phyloP scores from a whole-genome alignment of 495 filamentous ascomycete species.

The Hyaloscypha finlandica region DNA sequence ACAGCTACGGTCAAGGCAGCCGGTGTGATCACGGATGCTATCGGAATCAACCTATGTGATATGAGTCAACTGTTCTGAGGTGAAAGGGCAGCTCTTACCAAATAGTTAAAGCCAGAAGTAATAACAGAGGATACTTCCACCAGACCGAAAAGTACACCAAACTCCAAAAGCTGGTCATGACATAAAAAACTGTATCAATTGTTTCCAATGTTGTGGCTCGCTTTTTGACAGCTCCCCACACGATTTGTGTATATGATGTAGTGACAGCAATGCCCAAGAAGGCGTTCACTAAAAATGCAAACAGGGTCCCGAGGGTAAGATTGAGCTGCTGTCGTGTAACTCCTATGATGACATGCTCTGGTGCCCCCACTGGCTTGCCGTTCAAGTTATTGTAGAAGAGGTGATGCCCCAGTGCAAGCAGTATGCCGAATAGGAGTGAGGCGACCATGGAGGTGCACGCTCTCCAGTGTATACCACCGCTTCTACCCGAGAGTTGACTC shows the following conservation, averaged over 20 bases:
- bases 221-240: not conserved
- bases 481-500: not conserved
- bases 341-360: not conserved
- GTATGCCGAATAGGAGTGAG: not conserved
- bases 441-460: not conserved
- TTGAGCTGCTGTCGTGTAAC: constrained; percentile 2
- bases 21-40: not conserved
- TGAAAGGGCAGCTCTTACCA: not conserved
- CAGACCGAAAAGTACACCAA: not conserved
- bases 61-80: not conserved
- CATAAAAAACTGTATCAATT: not conserved
- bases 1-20: not conserved
- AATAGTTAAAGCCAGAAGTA: not conserved
- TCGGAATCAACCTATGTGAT: not conserved
- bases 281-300: not conserved
- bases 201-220: not conserved
- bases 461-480: not conserved
- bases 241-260: not conserved
- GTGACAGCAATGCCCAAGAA: not conserved
- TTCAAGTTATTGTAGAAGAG: constrained; percentile 1
- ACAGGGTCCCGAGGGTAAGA: not conserved
- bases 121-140: not conserved
- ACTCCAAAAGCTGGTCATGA: not conserved
- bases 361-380: not conserved
- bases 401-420: not conserved